Base-by-base conservation (phyloP, 176 grass and related monocot species). In the Eremochloa ophiuroides region DNA sequence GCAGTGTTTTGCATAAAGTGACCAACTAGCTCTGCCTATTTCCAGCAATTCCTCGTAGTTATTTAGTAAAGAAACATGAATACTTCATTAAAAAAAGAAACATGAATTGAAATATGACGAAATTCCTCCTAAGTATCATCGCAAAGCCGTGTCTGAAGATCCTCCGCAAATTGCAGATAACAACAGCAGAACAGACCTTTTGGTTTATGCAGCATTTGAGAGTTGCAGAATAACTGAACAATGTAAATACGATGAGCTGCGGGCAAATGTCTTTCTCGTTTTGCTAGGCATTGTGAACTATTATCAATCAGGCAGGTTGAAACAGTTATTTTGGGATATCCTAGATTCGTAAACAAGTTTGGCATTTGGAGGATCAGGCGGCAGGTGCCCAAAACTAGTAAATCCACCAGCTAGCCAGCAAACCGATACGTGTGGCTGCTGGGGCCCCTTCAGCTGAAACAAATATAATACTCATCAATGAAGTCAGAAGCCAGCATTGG, bases 11-110 rank as follows among this genome's bases (percentile, higher is more conserved):
- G 26, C 60, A 30, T 16, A 62, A 29, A 60, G 2, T 16, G 13
- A 11, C 30, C 9, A 56, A 18, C 53, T 59, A 55, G 40, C n/a
- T 1, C 66, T 55, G 50, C 46, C 38, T 27, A 18, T 47, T 68
- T 59, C 22, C 59, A 66, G 69, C n/a, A 60, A 74, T 79, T 39
- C 23, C 13, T 30, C 40, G 7, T 38, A 12, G 17, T 69, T 77
- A 26, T 60, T 17, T 68, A 13, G 26, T 69, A 72, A 83, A 78
- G 78, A 66, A 43, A 34, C 27, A 29, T 65, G 34, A 71, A 78
- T 28, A n/a, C n/a, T n/a, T n/a, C n/a, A n/a, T n/a, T n/a, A n/a
- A n/a, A n/a, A n/a, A 72, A 83, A 78, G 78, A 66, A 43, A 34
- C 27, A 29, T 65, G 34, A 71, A 78, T 28, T n/a, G n/a, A n/a